Evolutionary conservation across 2,329 filamentous ascomycete genomes (phyloP), one percentile per base, ranked within the genome.

Genomic region (Aureobasidium sp.): DNA sequence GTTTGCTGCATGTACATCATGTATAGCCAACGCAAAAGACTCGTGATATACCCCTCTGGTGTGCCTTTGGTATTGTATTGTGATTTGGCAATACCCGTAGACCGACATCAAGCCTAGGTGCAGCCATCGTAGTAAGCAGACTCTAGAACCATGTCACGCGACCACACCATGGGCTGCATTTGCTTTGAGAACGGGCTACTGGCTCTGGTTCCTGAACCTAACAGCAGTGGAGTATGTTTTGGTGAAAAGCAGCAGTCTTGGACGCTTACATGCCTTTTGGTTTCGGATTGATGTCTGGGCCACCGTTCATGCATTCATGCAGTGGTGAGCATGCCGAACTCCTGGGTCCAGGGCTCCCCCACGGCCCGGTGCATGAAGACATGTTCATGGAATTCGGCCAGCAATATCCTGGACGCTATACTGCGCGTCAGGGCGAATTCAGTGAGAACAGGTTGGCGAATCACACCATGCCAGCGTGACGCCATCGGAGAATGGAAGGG

Each of bases 401-500:
- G 9, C 29, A n/a, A 17, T 35, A 27, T 25, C 25, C 29, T 45
- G 53, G 29, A 19, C n/a, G 29, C 25, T 15, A 19, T 42, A 35
- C 38, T 45, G 29, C 15, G 42, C 31, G 38, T 47, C 54, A 47
- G 21, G 54, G 33, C 54, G 21, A 38, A 29, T 21, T 10, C 5
- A 5, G 23, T 5, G 4, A 23, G 21, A 21, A 17, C 7, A 10
- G 15, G 3, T 19, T 19, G 31, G 19, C 43, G 13, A 47, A 57
- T 57, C 54, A 57, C 54, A 57, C 43, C 54, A 47, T 40, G 54
- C 42, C 54, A 57, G 43, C 54, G 40, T 47, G 21, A 38, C 8
- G 54, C 17, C 29, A 31, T n/a, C 19, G 43, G n/a, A 35, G 21
- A 33, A 27, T 57, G 9, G 21, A 29, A 47, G 21, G 5, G 25